phyloP scores from a whole-genome alignment of 352 stramenopile species.

The Globisporangium canariense region DNA sequence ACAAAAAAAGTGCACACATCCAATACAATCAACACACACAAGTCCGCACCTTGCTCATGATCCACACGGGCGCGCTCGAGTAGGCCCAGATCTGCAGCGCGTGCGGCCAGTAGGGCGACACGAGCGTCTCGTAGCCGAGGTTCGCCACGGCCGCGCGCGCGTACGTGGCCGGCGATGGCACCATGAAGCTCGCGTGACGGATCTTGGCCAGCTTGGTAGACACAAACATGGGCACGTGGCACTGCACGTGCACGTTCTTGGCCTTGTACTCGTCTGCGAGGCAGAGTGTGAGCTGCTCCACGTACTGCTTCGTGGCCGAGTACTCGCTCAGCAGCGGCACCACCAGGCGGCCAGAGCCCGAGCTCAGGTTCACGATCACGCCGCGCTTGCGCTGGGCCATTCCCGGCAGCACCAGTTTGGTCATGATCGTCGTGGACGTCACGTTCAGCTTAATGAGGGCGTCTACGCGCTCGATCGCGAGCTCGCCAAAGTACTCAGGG shows the following conservation, averaged over 20 bases:
- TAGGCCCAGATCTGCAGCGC: slow-evolving; percentile 95
- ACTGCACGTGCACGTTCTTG: slow-evolving; percentile 95
- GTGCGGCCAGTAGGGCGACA: slow-evolving; percentile 96
- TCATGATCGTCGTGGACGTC: slow-evolving; percentile 75
- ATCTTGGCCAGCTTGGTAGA: slow-evolving; percentile 99
- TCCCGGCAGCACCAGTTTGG: slow-evolving; percentile 85
- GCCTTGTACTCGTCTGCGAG: slow-evolving; percentile 94
- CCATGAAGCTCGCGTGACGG: slow-evolving; percentile 91
- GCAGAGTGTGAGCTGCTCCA: slow-evolving; percentile 96
- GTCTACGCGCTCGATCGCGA: slow-evolving; percentile 91
- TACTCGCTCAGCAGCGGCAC: slow-evolving; percentile 97
- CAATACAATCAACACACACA: slow-evolving; percentile 44
- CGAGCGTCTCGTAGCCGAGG: slow-evolving; percentile 91
- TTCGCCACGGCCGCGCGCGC: slow-evolving; percentile 89
- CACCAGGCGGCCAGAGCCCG: slow-evolving; percentile 92
- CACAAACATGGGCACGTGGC: slow-evolving; percentile 98
- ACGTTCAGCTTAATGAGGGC: slow-evolving; percentile 91
- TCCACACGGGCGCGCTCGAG: slow-evolving; percentile 77
- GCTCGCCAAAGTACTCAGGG: slow-evolving; percentile 97
- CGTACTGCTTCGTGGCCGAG: slow-evolving; percentile 96
- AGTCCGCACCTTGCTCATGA: slow-evolving; percentile 71
- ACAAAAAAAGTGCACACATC: slow-evolving; percentile 17
- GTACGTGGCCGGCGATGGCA: slow-evolving; percentile 91
- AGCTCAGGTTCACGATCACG: slow-evolving; percentile 97
- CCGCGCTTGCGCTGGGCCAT: slow-evolving; percentile 95